Evolutionary conservation across 2,329 filamentous ascomycete species (phyloP).

Genomic region (Epichloe sp.): DNA sequence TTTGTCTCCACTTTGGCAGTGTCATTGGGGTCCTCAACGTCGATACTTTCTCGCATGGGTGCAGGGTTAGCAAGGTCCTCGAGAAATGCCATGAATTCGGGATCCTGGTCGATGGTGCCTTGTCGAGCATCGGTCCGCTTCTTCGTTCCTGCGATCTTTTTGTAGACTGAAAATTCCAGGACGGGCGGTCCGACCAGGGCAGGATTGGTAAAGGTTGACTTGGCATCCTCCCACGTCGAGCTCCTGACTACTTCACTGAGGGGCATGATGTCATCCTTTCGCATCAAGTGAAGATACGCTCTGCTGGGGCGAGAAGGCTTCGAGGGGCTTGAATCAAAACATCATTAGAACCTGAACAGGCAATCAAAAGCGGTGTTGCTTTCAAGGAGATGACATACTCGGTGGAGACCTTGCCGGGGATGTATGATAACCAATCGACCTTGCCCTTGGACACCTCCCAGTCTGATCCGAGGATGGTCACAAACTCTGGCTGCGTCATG

Average conservation of each 20-base stretch:
- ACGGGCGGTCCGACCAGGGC: conserved; percentile 66
- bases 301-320: conserved; percentile 73
- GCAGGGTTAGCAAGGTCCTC: conserved; percentile 67
- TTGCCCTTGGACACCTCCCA: conserved; percentile 74
- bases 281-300: conserved; percentile 72
- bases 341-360: conserved; percentile 7
- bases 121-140: conserved; percentile 70
- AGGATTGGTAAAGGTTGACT: conserved; percentile 57
- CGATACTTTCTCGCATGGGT: conserved; percentile 28
- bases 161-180: conserved; percentile 73
- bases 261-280: conserved; percentile 49
- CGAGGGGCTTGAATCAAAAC: conserved; percentile 43
- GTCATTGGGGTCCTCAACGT: conserved; percentile 30
- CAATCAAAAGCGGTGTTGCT: neutral
- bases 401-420: conserved; percentile 58
- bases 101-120: conserved; percentile 91
- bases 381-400: conserved; percentile 44
- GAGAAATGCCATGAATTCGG: conserved; percentile 88
- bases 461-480: conserved; percentile 56
- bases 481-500: conserved; percentile 68
- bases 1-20: conserved; percentile 39
- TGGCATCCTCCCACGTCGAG: conserved; percentile 66
- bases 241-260: conserved; percentile 60
- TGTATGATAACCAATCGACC: conserved; percentile 69
- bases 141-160: conserved; percentile 64